Conservation (phyloP, 345 rosid species). For the Heritiera fomes region DNA sequence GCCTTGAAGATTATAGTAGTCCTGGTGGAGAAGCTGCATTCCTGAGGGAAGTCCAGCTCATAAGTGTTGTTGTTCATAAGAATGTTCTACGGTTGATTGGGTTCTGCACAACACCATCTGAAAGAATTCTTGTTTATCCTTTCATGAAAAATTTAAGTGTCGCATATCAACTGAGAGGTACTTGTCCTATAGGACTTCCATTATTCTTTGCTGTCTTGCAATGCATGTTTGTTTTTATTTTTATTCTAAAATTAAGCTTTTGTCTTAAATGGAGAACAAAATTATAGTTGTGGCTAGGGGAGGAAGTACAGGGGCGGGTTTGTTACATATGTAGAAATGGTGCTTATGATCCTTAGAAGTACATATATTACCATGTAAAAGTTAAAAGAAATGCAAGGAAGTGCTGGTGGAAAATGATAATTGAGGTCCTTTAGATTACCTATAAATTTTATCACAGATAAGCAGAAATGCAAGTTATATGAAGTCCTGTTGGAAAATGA, state of each 20-base stretch:
- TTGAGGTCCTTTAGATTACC: too few relatives aligned
- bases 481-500: not conserved
- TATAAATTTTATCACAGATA: too few relatives aligned
- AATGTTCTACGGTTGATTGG: slow-evolving; percentile 85
- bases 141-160: slow-evolving; percentile 89
- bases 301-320: not conserved
- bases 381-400: not conserved
- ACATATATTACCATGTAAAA: not conserved
- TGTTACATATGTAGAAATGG: not conserved
- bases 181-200: not conserved
- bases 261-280: not conserved
- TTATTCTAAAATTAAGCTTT: not conserved
- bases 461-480: too few relatives aligned
- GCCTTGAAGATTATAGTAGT: slow-evolving; percentile 67
- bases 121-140: slow-evolving; percentile 89
- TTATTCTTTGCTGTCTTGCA: not conserved
- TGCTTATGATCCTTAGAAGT: not conserved
- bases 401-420: too few relatives aligned
- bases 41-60: slow-evolving; percentile 74
- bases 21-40: slow-evolving; percentile 93
- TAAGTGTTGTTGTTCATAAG: slow-evolving; percentile 80
- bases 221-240: not conserved
- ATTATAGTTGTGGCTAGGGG: not conserved
- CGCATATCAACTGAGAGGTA: slow-evolving; percentile 80
- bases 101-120: slow-evolving; percentile 68